Percentiles rank a stretch among this genome's conserved stretches.
Evolutionary conservation across 2,329 filamentous ascomycete genomes (phyloP).

Genomic region (Rutstroemia sp.): DNA sequence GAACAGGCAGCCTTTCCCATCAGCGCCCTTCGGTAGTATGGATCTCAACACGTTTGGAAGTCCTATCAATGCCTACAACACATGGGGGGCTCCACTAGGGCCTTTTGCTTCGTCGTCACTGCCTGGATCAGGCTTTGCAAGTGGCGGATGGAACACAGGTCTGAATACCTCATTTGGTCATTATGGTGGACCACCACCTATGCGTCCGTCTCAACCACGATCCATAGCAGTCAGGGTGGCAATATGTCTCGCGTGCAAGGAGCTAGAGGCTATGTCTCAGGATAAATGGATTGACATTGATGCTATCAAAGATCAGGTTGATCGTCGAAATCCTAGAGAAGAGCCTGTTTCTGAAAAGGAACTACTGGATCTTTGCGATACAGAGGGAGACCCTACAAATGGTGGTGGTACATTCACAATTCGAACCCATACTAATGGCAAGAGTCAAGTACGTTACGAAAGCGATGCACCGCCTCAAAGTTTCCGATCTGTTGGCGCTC

Average conservation of each 20-base stretch:
- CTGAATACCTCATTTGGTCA: slow-evolving; percentile 41
- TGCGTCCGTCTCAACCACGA: slow-evolving; percentile 49
- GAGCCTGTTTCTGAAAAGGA: slow-evolving; percentile 51
- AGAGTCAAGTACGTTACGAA: slow-evolving; percentile 44
- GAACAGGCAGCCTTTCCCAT: slow-evolving; percentile 24
- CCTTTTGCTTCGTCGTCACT: slow-evolving; percentile 28
- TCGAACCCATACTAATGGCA: slow-evolving; percentile 22
- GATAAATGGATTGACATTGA: slow-evolving; percentile 66
- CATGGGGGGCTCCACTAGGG: slow-evolving; percentile 30
- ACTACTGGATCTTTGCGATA: slow-evolving; percentile 75
- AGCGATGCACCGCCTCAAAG: slow-evolving; percentile 38
- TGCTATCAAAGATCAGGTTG: slow-evolving; percentile 56
- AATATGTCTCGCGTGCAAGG: slow-evolving; percentile 72
- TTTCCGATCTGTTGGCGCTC: slow-evolving; percentile 42
- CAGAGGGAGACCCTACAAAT: slow-evolving; percentile 77
- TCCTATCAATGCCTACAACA: slow-evolving; percentile 25
- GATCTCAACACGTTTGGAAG: slow-evolving; percentile 24
- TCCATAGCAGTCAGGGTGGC: slow-evolving; percentile 64
- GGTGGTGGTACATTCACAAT: slow-evolving; percentile 83
- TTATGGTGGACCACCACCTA: slow-evolving; percentile 29
- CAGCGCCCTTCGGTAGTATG: slow-evolving; percentile 25
- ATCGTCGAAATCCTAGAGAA: slow-evolving; percentile 42
- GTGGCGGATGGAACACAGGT: slow-evolving; percentile 24
- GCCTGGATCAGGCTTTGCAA: slow-evolving; percentile 26
- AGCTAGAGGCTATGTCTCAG: slow-evolving; percentile 39